Percentiles rank a stretch among this genome's conserved stretches.
phyloP scores from a whole-genome alignment of 176 grass and related monocot species.

The Carex parvula region DNA sequence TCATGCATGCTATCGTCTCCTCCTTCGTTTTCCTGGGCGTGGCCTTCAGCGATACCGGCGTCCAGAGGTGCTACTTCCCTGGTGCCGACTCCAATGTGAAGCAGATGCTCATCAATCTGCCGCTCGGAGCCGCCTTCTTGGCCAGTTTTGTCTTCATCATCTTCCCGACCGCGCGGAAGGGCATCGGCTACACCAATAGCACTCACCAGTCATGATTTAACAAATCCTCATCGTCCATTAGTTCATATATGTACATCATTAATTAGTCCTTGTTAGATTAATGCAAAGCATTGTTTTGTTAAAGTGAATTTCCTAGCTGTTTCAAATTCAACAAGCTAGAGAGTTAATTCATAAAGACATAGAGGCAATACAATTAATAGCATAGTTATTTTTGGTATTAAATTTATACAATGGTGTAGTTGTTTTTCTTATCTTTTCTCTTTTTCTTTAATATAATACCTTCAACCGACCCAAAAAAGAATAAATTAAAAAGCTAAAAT shows the following conservation, averaged over 20 bases:
- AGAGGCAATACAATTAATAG: too few species aligned
- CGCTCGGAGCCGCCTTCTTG: conserved; percentile 35
- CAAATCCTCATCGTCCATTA: background rate
- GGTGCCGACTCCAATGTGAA: background rate
- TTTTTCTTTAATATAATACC: too few species aligned
- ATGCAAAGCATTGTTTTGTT: background rate
- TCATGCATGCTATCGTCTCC: conserved; percentile 26
- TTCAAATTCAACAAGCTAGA: background rate
- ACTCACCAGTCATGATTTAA: background rate
- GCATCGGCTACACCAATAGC: conserved; percentile 29
- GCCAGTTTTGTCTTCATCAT: conserved; percentile 42
- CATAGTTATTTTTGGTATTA: too few species aligned
- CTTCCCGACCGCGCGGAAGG: conserved; percentile 42
- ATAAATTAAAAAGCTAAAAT: too few species aligned
- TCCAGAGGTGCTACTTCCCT: conserved; percentile 44
- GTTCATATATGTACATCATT: background rate
- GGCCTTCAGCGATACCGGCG: conserved; percentile 30
- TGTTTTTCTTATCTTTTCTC: too few species aligned
- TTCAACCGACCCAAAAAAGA: too few species aligned
- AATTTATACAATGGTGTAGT: too few species aligned
- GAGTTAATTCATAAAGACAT: background rate
- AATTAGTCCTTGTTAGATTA: background rate
- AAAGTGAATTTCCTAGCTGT: background rate
- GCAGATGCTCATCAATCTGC: conserved; percentile 40
- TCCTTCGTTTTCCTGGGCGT: conserved; percentile 35